These are phyloP conservation scores for Fusarium austroafricanum DNA, from an alignment of 2,329 filamentous ascomycete species.

Conservation along the genomic window DNA sequence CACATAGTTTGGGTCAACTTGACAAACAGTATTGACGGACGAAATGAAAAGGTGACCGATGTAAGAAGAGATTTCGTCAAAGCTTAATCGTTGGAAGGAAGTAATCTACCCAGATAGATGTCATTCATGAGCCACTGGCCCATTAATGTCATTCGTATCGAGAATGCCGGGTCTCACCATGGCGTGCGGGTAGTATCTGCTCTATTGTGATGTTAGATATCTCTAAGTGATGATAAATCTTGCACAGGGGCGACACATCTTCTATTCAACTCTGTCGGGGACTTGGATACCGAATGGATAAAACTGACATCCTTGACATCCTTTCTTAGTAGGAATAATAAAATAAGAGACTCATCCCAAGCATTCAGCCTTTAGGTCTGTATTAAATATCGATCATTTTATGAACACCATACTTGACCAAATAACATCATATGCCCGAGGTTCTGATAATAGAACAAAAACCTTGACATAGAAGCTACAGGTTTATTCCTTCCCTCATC, in stretches of 20 bases:
- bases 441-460: background rate
- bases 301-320: too few species aligned
- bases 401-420: background rate
- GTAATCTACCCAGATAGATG: background rate
- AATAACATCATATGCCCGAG: background rate
- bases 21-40: background rate
- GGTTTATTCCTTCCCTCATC: background rate
- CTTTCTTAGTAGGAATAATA: too few species aligned
- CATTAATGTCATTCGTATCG: conserved; percentile 5
- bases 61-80: conserved; percentile 23
- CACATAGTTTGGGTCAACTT: background rate
- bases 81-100: background rate
- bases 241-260: too few species aligned
- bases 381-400: background rate
- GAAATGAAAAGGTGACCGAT: conserved; percentile 3
- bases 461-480: too few species aligned
- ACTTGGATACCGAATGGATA: too few species aligned
- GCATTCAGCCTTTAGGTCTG: background rate
- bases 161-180: background rate
- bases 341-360: background rate
- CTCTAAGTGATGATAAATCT: background rate
- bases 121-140: background rate
- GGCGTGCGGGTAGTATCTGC: background rate
- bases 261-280: too few species aligned
- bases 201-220: background rate